These are phyloP conservation scores for Pyrenopolyporus hunteri DNA, from an alignment of 495 filamentous ascomycete species.

Conservation along the genomic window DNA sequence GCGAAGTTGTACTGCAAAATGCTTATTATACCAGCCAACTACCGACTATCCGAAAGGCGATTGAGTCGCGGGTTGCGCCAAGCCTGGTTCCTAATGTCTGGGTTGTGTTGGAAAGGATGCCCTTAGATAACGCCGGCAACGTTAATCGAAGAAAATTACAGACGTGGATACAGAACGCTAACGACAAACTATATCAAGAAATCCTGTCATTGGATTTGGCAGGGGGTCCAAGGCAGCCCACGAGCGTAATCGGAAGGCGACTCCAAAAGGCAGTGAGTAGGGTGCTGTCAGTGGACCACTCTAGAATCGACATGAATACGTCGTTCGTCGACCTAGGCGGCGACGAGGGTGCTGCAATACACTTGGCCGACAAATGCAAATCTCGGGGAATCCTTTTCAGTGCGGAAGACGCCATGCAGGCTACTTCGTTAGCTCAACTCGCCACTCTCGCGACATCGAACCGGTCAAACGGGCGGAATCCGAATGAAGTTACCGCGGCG, in stretches of 20 bases:
- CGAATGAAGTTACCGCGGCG: slow-evolving; percentile 49
- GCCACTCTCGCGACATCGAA: slow-evolving; percentile 37
- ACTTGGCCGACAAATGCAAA: slow-evolving; percentile 47
- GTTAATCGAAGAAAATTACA: slow-evolving; percentile 51
- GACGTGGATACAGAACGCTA: slow-evolving; percentile 57
- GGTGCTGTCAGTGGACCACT: slow-evolving; percentile 44
- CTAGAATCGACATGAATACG: slow-evolving; percentile 51
- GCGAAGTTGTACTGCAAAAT: slow-evolving; percentile 47
- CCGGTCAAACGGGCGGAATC: slow-evolving; percentile 7
- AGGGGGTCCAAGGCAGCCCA: slow-evolving; percentile 42
- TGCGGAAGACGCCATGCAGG: slow-evolving; percentile 33
- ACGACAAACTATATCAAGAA: slow-evolving; percentile 50
- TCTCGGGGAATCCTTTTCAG: slow-evolving; percentile 49
- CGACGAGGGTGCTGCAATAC: slow-evolving; percentile 49
- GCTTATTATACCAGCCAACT: slow-evolving; percentile 48
- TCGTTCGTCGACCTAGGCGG: slow-evolving; percentile 54
- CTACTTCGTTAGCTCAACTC: slow-evolving; percentile 41
- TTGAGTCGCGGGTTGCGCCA: slow-evolving; percentile 37
- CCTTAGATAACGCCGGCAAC: slow-evolving; percentile 46
- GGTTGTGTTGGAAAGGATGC: slow-evolving; percentile 54
- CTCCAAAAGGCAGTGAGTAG: slow-evolving; percentile 49
- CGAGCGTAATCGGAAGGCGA: slow-evolving; percentile 46
- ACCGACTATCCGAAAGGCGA: slow-evolving; percentile 40
- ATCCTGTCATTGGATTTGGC: slow-evolving; percentile 50
- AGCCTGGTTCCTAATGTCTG: slow-evolving; percentile 48